Conservation (phyloP, 768 basidiomycete species). For the Tephrocybe sp. region DNA sequence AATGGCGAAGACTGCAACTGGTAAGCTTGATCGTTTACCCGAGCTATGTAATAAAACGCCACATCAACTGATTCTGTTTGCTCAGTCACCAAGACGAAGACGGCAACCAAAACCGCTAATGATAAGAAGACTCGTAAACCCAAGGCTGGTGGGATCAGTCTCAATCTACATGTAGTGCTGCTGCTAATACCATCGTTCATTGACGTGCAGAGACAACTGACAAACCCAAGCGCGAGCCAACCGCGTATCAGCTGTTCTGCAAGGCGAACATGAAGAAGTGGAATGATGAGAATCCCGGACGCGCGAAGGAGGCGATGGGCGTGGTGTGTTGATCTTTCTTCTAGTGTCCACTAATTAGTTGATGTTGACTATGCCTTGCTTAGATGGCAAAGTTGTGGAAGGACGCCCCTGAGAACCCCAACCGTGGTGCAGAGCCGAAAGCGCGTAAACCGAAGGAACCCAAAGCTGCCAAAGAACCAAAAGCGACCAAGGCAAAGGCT, state of each 20-base stretch:
- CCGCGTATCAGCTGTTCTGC: slow-evolving; percentile 58
- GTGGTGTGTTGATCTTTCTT: slow-evolving; percentile 27
- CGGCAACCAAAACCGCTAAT: slow-evolving; percentile 54
- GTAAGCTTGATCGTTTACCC: slow-evolving; percentile 25
- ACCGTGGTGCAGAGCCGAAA: slow-evolving; percentile 52
- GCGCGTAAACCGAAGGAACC: slow-evolving; percentile 42
- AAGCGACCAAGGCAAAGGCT: slow-evolving; percentile 18
- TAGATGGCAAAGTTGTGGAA: slow-evolving; percentile 60
- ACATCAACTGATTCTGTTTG: slow-evolving; percentile 5
- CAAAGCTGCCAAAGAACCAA: slow-evolving; percentile 30
- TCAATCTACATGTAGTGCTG: no score
- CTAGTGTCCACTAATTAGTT: not conserved
- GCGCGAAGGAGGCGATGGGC: slow-evolving; percentile 53
- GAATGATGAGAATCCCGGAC: slow-evolving; percentile 50
- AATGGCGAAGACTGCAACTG: slow-evolving; percentile 54
- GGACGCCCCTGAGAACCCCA: slow-evolving; percentile 62
- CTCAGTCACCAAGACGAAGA: slow-evolving; percentile 50
- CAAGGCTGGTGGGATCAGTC: slow-evolving; percentile 36
- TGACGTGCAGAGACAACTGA: slow-evolving; percentile 32
- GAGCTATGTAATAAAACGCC: not conserved
- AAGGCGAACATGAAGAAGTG: slow-evolving; percentile 55
- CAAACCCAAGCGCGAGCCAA: slow-evolving; percentile 56
- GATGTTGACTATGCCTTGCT: not conserved
- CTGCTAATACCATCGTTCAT: not conserved
- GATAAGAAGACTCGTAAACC: slow-evolving; percentile 32